Evolutionary conservation across 2,329 filamentous ascomycete species (phyloP).

Genomic region (Verticillium nubilum): DNA sequence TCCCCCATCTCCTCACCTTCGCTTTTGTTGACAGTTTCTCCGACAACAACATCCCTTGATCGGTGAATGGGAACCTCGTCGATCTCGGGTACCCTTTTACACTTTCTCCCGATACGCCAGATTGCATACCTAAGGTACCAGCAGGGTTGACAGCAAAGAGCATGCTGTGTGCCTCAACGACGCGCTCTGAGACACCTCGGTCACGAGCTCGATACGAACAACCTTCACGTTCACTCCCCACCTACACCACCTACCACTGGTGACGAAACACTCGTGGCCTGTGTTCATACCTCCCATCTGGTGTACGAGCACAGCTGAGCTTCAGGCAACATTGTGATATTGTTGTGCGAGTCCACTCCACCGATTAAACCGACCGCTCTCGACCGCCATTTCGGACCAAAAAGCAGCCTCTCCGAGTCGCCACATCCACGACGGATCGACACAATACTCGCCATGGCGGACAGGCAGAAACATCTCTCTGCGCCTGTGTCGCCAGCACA

Average conservation of each 20-base stretch:
- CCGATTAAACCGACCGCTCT: not conserved
- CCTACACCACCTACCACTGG: not conserved
- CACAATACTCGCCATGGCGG: constrained; percentile 4
- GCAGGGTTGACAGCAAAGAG: not conserved
- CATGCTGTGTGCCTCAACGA: not conserved
- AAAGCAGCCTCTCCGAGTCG: not conserved
- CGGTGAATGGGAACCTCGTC: not conserved
- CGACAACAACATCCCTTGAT: not conserved
- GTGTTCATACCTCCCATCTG: not conserved
- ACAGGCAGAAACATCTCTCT: constrained; percentile 6
- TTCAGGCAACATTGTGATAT: not conserved
- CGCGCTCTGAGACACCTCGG: not conserved
- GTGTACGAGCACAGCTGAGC: not conserved
- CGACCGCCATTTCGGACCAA: not conserved
- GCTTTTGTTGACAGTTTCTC: not conserved
- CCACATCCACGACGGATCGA: not conserved
- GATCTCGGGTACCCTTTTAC: not conserved
- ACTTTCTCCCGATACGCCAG: not conserved
- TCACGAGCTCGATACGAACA: not conserved
- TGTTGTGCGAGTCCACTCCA: not conserved
- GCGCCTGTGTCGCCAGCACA: constrained; percentile 7
- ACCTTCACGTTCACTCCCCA: not conserved
- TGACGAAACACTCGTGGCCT: not conserved
- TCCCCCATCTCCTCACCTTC: not conserved
- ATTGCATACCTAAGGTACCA: not conserved